Conservation (phyloP, 345 rosid species). For the Eucalyptus microcorys region DNA sequence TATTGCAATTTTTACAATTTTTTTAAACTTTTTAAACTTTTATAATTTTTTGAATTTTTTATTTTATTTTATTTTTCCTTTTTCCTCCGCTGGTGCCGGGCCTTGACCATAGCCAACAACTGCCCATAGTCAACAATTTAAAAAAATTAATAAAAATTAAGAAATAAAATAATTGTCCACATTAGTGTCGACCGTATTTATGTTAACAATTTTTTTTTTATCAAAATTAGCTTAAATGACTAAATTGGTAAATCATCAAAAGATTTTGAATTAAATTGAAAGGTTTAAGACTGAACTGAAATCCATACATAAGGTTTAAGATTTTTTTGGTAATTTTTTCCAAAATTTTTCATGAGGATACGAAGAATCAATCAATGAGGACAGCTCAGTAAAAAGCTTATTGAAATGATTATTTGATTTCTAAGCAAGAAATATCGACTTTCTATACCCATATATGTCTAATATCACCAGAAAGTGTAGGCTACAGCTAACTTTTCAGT, state of each 20-base stretch:
- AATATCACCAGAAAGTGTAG: not conserved
- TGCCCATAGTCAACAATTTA: too few species aligned
- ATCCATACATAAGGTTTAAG: too few species aligned
- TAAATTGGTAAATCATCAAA: too few species aligned
- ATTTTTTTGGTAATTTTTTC: too few species aligned
- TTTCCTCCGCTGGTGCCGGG: accelerated
- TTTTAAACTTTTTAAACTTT: too few species aligned
- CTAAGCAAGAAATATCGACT: not conserved
- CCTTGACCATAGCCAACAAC: too few species aligned
- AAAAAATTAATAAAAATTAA: too few species aligned
- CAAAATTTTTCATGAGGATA: not conserved
- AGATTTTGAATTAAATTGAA: too few species aligned
- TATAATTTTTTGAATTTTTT: too few species aligned
- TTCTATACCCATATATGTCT: not conserved
- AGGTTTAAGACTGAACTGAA: accelerated
- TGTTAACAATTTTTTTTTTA: too few species aligned
- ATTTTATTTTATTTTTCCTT: too few species aligned
- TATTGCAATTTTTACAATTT: too few species aligned
- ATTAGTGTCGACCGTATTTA: accelerated
- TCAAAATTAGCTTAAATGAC: accelerated
- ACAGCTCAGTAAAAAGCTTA: not conserved
- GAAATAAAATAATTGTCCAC: not conserved
- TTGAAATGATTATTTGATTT: not conserved
- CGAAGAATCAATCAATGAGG: not conserved
- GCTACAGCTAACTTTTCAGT: not conserved